phyloP scores from a whole-genome alignment of 1,284 basidiomycete species.

The Fomitopsis palustris region DNA sequence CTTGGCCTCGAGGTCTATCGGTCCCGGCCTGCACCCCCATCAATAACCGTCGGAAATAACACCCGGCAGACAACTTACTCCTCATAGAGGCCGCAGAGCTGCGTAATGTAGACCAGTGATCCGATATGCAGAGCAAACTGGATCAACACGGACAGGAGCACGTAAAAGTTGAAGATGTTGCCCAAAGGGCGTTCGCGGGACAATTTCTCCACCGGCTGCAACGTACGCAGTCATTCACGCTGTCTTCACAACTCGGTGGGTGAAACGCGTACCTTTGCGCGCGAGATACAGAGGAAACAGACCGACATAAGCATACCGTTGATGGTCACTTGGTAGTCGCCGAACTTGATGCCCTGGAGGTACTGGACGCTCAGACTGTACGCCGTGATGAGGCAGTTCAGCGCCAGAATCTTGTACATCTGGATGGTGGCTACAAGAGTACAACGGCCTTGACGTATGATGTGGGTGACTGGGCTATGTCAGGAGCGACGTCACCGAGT shows the following conservation, averaged over 20 bases:
- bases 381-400: constrained; percentile 95
- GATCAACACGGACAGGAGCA: constrained; percentile 82
- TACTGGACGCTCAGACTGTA: constrained; percentile 96
- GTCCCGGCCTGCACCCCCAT: constrained; percentile 52
- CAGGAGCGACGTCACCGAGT: not conserved
- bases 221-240: constrained; percentile 3
- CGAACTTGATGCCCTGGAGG: constrained; percentile 96
- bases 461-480: constrained; percentile 74
- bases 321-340: constrained; percentile 92
- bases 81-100: constrained; percentile 74
- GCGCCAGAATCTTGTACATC: constrained; percentile 97
- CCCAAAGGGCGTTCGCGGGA: constrained; percentile 88
- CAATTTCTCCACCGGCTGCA: constrained; percentile 85
- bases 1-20: constrained; percentile 90
- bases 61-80: constrained; percentile 49
- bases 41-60: constrained; percentile 7
- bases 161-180: constrained; percentile 96
- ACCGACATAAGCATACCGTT: constrained; percentile 96
- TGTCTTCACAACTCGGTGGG: not conserved
- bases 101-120: constrained; percentile 88
- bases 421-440: constrained; percentile 96
- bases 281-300: constrained; percentile 94
- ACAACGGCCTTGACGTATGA: constrained; percentile 94
- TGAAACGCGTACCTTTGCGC: constrained; percentile 73
- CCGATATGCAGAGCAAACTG: constrained; percentile 92